Percentiles rank a stretch among this genome's conserved stretches.
Conservation (phyloP, 371 early-diverging fungal genomes). For the Apophysomyces ossiformis region DNA sequence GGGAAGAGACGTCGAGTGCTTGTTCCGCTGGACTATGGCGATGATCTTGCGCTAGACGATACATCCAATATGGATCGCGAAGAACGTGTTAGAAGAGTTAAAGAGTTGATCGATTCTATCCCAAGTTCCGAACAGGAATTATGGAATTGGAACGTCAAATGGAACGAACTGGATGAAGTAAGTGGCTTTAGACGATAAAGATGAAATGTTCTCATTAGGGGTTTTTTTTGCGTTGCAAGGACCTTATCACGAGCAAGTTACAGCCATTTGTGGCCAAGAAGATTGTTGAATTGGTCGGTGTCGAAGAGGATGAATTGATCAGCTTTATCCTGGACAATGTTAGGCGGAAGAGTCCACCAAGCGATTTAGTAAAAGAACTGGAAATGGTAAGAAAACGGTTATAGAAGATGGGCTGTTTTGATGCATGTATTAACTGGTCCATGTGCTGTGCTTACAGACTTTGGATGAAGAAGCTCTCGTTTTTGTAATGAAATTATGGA, state of each 20-base stretch:
- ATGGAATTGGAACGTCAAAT: conserved; percentile 77
- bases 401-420: not conserved
- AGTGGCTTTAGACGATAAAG: conserved; percentile 3
- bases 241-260: conserved; percentile 67
- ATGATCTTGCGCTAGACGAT: conserved; percentile 37
- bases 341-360: conserved; percentile 49
- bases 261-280: conserved; percentile 78
- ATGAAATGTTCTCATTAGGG: not conserved
- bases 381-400: conserved; percentile 58
- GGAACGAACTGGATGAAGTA: conserved; percentile 79
- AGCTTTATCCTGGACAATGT: conserved; percentile 74
- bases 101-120: conserved; percentile 71
- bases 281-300: conserved; percentile 75
- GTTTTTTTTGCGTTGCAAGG: conserved; percentile 25
- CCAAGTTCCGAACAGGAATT: conserved; percentile 81
- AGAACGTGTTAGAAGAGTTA: conserved; percentile 62
- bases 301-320: conserved; percentile 73
- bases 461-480: conserved; percentile 82
- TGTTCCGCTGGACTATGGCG: conserved; percentile 64
- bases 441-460: conserved; percentile 50
- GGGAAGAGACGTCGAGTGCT: conserved; percentile 62
- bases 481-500: conserved; percentile 86
- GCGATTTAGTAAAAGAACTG: conserved; percentile 70
- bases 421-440: not conserved
- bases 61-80: conserved; percentile 43